These are phyloP conservation scores for Blastobotrys terrestris DNA, from an alignment of 805 yeast species.

Conservation along the genomic window DNA sequence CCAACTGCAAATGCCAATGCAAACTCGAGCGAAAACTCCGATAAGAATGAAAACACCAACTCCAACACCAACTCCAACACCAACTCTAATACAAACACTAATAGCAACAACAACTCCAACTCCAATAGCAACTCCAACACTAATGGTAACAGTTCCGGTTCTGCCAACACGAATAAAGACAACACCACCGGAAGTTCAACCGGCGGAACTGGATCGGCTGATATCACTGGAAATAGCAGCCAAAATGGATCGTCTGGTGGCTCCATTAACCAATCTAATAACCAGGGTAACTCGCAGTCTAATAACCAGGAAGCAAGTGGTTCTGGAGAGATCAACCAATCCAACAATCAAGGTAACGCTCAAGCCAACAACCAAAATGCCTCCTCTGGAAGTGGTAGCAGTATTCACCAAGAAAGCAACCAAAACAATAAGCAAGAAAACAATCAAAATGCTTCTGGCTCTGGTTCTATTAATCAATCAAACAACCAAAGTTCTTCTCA, in stretches of 20 bases:
- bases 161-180: neutral
- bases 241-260: neutral
- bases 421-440: neutral
- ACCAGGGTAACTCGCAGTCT: neutral
- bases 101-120: neutral
- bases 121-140: slow-evolving; percentile 4
- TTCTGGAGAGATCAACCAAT: neutral
- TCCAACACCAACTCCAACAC: neutral
- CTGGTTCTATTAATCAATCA: neutral
- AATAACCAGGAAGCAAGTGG: neutral
- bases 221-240: neutral
- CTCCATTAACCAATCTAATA: neutral
- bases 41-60: neutral
- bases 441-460: neutral
- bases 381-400: neutral
- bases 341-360: neutral
- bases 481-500: neutral
- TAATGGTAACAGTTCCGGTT: neutral
- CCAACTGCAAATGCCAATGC: neutral
- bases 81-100: slow-evolving; percentile 1
- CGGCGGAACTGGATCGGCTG: too few relatives aligned
- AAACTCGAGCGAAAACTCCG: neutral
- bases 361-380: neutral
- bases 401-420: neutral
- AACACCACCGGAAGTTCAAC: neutral